Evolutionary conservation across 2,329 filamentous ascomycete species (phyloP).

Genomic region (Clarireedia paspali): DNA sequence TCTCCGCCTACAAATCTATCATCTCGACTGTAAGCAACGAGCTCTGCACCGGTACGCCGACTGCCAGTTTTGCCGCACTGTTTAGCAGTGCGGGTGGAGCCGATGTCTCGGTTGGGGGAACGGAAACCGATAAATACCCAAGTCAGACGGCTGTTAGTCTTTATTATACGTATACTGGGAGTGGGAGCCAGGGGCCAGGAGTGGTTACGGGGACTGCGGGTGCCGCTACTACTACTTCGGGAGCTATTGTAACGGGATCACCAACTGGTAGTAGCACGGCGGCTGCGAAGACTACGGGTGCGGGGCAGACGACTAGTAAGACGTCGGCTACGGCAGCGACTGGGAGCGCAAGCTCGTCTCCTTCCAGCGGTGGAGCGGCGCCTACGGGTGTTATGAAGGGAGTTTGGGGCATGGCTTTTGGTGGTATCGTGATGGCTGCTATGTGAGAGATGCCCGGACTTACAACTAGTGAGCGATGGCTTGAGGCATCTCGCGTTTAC

Average conservation of each 20-base stretch:
- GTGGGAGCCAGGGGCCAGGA: slow-evolving; percentile 33
- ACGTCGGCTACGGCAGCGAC: slow-evolving; percentile 5
- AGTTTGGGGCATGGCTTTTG: slow-evolving; percentile 22
- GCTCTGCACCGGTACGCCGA: slow-evolving; percentile 34
- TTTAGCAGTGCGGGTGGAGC: slow-evolving; percentile 28
- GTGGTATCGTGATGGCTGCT: slow-evolving; percentile 26
- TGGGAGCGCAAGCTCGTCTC: slow-evolving; percentile 11
- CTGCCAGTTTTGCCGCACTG: slow-evolving; percentile 30
- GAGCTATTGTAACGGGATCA: no score
- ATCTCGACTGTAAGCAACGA: slow-evolving; percentile 30
- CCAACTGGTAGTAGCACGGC: no score
- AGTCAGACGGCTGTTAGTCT: slow-evolving; percentile 35
- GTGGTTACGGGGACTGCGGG: slow-evolving; percentile 35
- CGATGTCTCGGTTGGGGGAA: slow-evolving; percentile 25
- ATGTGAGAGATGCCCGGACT: no score
- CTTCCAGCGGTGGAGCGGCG: slow-evolving; percentile 24
- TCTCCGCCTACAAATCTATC: slow-evolving; percentile 30
- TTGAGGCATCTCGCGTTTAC: no score
- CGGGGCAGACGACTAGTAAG: neutral
- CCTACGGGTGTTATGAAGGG: slow-evolving; percentile 17
- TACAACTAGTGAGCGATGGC: no score
- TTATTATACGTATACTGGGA: slow-evolving; percentile 33
- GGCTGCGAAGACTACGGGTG: neutral
- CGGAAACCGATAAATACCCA: slow-evolving; percentile 29
- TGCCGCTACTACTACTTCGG: slow-evolving; percentile 26